Conservation (phyloP, 768 basidiomycete species). For the Fibroporia radiculosa region DNA sequence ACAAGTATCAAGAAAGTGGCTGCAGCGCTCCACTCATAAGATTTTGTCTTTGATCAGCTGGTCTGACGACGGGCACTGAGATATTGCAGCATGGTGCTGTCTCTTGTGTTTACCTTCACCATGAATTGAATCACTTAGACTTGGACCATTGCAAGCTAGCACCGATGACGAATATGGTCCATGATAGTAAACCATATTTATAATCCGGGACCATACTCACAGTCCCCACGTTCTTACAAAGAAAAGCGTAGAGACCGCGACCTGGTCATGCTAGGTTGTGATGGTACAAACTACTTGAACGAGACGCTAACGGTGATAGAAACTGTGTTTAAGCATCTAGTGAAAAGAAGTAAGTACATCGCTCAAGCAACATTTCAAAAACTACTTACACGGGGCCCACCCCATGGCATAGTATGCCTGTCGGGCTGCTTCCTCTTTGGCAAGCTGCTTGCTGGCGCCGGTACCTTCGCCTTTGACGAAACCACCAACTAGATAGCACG, state of each 20-base stretch:
- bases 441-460: slow-evolving; percentile 66
- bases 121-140: neutral
- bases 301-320: neutral
- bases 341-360: neutral
- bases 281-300: slow-evolving; percentile 4
- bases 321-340: neutral
- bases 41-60: too few species aligned
- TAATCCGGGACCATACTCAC: neutral
- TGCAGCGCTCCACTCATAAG: too few species aligned
- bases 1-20: too few species aligned
- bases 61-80: too few species aligned
- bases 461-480: slow-evolving; percentile 54
- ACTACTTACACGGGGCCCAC: slow-evolving; percentile 42
- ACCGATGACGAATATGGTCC: slow-evolving; percentile 1
- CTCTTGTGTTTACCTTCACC: neutral
- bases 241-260: neutral
- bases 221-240: neutral
- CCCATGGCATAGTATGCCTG: slow-evolving; percentile 70
- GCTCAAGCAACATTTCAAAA: neutral
- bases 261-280: slow-evolving; percentile 1
- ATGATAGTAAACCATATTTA: neutral
- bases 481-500: slow-evolving; percentile 50
- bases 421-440: slow-evolving; percentile 72
- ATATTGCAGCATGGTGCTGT: too few species aligned
- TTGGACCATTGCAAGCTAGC: slow-evolving; percentile 6